phyloP scores from a whole-genome alignment of 129 eudicot genomes.

The Arctium lappa region DNA sequence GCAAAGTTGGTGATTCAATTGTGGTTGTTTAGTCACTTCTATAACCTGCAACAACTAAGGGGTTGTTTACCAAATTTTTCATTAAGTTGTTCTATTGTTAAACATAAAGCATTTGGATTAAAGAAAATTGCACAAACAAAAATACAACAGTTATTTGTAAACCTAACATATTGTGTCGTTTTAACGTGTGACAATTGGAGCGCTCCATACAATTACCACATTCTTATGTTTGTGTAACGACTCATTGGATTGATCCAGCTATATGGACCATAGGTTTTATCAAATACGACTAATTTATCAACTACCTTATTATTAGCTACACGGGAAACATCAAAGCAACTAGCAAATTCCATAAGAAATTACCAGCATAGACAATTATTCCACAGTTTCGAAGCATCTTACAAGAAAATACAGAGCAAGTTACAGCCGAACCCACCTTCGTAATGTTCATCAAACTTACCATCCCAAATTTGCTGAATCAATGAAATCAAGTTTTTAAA shows the following conservation, averaged over 20 bases:
- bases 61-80: too few relatives aligned
- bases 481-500: slow-evolving; percentile 16
- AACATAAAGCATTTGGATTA: not conserved
- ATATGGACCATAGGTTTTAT: too few relatives aligned
- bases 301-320: not conserved
- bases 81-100: too few relatives aligned
- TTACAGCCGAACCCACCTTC: slow-evolving; percentile 10
- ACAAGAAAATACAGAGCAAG: slow-evolving; percentile 17
- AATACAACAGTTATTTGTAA: too few relatives aligned
- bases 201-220: too few relatives aligned
- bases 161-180: too few relatives aligned
- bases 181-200: too few relatives aligned
- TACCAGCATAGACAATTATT: not conserved
- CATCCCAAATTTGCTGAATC: slow-evolving; percentile 13
- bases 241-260: not conserved
- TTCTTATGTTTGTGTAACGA: not conserved
- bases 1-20: too few relatives aligned
- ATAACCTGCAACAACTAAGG: not conserved
- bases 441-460: not conserved
- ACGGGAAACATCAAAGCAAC: not conserved
- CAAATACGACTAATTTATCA: not conserved
- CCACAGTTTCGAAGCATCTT: slow-evolving; percentile 5
- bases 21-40: too few relatives aligned
- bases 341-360: not conserved
- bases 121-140: not conserved